These are phyloP conservation scores for Pochonia chlamydosporia DNA, from an alignment of 2,329 filamentous ascomycete genomes.

Conservation along the genomic window DNA sequence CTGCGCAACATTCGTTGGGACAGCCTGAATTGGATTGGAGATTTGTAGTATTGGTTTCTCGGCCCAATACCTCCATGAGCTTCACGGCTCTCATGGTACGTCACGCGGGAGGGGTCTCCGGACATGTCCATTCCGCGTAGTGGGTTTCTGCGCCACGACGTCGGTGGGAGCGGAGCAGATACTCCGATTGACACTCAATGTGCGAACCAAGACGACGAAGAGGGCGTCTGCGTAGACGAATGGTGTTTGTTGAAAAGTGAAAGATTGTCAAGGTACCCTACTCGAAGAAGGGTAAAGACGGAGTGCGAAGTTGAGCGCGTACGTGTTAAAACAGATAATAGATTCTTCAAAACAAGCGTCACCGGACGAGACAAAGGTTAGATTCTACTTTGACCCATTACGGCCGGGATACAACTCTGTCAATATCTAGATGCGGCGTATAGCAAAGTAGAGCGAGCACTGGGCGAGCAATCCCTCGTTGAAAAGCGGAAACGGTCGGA, in stretches of 20 bases:
- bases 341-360: neutral
- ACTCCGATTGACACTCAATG: slow-evolving; percentile 41
- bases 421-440: neutral
- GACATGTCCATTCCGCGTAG: no score
- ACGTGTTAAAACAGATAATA: neutral
- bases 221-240: slow-evolving; percentile 22
- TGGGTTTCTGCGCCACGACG: no score
- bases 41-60: no score
- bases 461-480: neutral
- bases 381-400: neutral
- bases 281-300: neutral
- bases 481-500: neutral
- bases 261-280: neutral
- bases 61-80: no score
- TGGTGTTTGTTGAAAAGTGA: neutral
- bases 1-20: no score
- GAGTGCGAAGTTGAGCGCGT: neutral
- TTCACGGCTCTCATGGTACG: no score
- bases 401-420: neutral
- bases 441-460: neutral
- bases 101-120: no score
- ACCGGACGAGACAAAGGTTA: neutral
- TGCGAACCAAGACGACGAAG: slow-evolving; percentile 42
- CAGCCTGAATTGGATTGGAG: no score
- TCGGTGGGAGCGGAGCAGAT: no score